Evolutionary conservation across 2,329 filamentous ascomycete genomes (phyloP).

Genomic region (Trichoderma sp.): DNA sequence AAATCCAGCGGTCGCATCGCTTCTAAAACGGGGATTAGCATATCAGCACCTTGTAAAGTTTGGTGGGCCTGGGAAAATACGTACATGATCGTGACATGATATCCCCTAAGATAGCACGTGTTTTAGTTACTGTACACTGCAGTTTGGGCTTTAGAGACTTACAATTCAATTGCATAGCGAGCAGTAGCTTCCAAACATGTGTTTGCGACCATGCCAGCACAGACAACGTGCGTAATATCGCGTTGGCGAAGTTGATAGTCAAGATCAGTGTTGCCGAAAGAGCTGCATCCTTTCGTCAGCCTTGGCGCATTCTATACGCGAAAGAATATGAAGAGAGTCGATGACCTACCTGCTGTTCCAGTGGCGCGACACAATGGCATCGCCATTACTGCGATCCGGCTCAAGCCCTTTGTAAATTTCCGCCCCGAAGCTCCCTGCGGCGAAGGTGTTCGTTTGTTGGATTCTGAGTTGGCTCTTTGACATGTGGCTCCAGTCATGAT

Average conservation of each 20-base stretch:
- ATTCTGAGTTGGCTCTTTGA: conserved; percentile 5
- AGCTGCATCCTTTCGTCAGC: not conserved
- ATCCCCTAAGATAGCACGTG: not conserved
- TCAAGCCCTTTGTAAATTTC: conserved; percentile 27
- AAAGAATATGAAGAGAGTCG: too few species aligned
- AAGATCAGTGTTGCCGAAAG: conserved; percentile 17
- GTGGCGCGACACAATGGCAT: conserved; percentile 26
- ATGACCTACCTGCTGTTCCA: conserved; percentile 15
- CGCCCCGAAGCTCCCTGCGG: conserved; percentile 27
- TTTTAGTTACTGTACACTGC: not conserved
- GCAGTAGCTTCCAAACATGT: conserved; percentile 29
- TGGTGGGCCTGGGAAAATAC: not conserved
- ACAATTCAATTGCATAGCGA: conserved; percentile 27
- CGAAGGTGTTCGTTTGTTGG: conserved; percentile 8
- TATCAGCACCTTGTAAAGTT: not conserved
- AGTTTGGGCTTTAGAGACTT: not conserved
- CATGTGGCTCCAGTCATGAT: conserved; percentile 25
- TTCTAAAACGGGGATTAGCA: conserved; percentile 3
- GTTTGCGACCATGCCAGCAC: conserved; percentile 28
- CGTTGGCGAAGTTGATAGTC: conserved; percentile 21
- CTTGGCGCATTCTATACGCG: not conserved
- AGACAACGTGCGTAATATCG: conserved; percentile 27
- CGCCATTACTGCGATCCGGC: conserved; percentile 28
- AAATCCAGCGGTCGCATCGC: conserved; percentile 23
- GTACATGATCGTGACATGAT: conserved; percentile 22